Percentiles rank a stretch among this genome's conserved stretches.
phyloP scores from a whole-genome alignment of 768 basidiomycete genomes.

The Flagelloscypha sp. region DNA sequence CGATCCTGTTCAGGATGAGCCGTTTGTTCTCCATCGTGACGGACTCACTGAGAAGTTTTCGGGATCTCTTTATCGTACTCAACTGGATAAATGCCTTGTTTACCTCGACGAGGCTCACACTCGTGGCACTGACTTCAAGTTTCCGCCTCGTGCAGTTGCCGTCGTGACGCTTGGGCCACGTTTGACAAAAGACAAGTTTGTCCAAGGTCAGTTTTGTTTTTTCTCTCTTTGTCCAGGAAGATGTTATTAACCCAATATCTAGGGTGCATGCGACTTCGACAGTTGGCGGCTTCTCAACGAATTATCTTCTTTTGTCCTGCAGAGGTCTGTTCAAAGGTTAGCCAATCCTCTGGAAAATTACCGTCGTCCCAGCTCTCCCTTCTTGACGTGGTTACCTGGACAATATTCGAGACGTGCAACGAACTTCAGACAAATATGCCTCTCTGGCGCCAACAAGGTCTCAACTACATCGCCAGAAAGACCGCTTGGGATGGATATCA shows the following conservation, averaged over 20 bases:
- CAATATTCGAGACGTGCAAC: conserved; percentile 21
- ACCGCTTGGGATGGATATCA: conserved; percentile 5
- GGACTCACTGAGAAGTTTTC: conserved; percentile 19
- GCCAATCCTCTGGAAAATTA: conserved; percentile 8
- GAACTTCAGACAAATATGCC: conserved; percentile 18
- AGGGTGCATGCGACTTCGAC: conserved; percentile 28
- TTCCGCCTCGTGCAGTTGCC: conserved; percentile 24
- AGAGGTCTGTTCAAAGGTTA: conserved; percentile 17
- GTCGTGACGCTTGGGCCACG: conserved; percentile 30
- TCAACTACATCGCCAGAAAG: conserved; percentile 2
- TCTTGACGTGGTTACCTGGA: conserved; percentile 22
- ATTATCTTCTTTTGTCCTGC: conserved; percentile 22
- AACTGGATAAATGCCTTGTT: conserved; percentile 25
- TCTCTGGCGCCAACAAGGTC: conserved; percentile 20
- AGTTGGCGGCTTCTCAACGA: conserved; percentile 21
- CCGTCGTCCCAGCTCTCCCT: background rate
- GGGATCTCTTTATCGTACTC: conserved; percentile 24
- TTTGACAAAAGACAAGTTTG: conserved; percentile 27
- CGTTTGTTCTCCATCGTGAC: conserved; percentile 23
- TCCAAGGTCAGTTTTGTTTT: conserved; percentile 21
- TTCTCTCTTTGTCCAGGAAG: conserved; percentile 3
- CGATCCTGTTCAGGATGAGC: conserved; percentile 21
- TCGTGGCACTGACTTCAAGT: conserved; percentile 29
- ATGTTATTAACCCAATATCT: background rate
- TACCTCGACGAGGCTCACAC: conserved; percentile 35